phyloP scores from a whole-genome alignment of 2,329 filamentous ascomycete species.

The Fusarium chlamydosporum region DNA sequence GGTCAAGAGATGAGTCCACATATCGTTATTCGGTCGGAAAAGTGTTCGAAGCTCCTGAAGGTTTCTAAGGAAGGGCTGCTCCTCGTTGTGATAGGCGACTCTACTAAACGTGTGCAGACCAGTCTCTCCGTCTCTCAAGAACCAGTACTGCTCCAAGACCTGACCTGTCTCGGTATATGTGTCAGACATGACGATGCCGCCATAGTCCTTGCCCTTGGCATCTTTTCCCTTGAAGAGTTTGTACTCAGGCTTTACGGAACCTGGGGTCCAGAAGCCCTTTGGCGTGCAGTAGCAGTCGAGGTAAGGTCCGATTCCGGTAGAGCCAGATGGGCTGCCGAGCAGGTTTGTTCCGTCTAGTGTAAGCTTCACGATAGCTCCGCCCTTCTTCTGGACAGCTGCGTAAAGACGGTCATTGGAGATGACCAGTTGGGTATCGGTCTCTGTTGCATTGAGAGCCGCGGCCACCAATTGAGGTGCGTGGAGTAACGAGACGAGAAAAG shows the following conservation, averaged over 20 bases:
- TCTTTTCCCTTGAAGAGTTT: constrained; percentile 63
- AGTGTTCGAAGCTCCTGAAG: constrained; percentile 73
- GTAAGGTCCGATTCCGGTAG: constrained; percentile 67
- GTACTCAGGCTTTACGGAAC: constrained; percentile 61
- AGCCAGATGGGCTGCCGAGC: constrained; percentile 58
- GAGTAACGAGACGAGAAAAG: constrained; percentile 42
- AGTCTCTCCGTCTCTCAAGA: constrained; percentile 72
- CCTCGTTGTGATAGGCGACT: constrained; percentile 71
- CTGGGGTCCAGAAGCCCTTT: constrained; percentile 71
- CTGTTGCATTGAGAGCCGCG: constrained; percentile 54
- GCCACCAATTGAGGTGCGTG: constrained; percentile 44
- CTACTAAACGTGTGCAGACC: constrained; percentile 73
- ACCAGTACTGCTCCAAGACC: constrained; percentile 75
- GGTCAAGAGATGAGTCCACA: constrained; percentile 75
- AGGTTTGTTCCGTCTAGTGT: constrained; percentile 62
- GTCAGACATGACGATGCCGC: constrained; percentile 71
- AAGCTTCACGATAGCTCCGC: constrained; percentile 56
- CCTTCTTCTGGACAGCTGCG: constrained; percentile 56
- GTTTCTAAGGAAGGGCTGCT: constrained; percentile 68
- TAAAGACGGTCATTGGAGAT: constrained; percentile 58
- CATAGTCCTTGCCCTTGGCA: constrained; percentile 66
- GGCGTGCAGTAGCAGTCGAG: constrained; percentile 75
- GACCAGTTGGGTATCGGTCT: constrained; percentile 54
- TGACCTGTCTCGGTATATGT: constrained; percentile 71
- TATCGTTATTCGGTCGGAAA: constrained; percentile 69